These are phyloP conservation scores for Nicotiana benthamiana DNA, from an alignment of 257 asterid genomes.

Conservation along the genomic window DNA sequence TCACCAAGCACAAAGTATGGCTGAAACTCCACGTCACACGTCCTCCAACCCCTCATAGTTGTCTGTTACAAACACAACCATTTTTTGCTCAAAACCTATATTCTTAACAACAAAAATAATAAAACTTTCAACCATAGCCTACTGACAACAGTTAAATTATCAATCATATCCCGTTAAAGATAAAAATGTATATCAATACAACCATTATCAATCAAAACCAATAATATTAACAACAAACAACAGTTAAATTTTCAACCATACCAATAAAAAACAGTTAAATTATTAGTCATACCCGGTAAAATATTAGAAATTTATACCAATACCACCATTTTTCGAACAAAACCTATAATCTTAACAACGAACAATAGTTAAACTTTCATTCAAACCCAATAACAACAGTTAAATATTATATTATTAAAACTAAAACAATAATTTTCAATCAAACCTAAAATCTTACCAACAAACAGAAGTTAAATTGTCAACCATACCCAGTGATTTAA, in stretches of 20 bases:
- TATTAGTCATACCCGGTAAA: too few relatives aligned
- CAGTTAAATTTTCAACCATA: not conserved
- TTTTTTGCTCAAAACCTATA: not conserved
- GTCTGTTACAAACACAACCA: slow-evolving; percentile 35
- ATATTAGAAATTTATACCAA: not conserved
- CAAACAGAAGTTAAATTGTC: not conserved
- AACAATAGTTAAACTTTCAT: not conserved
- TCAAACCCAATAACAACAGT: not conserved
- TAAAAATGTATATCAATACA: not conserved
- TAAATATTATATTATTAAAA: not conserved
- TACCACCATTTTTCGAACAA: not conserved
- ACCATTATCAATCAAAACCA: not conserved
- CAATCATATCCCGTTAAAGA: not conserved
- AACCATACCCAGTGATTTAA: too few relatives aligned
- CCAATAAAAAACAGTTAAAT: too few relatives aligned
- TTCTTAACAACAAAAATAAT: not conserved
- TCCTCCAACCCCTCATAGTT: slow-evolving; percentile 63
- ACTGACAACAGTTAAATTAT: not conserved
- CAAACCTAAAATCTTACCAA: not conserved
- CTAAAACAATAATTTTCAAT: not conserved
- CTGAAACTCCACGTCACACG: slow-evolving; percentile 46
- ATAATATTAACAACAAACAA: not conserved
- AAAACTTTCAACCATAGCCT: not conserved
- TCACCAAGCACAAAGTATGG: slow-evolving; percentile 77
- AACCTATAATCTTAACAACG: not conserved